These are phyloP conservation scores for Lecanicillium sp. DNA, from an alignment of 2,329 filamentous ascomycete species.

Conservation along the genomic window DNA sequence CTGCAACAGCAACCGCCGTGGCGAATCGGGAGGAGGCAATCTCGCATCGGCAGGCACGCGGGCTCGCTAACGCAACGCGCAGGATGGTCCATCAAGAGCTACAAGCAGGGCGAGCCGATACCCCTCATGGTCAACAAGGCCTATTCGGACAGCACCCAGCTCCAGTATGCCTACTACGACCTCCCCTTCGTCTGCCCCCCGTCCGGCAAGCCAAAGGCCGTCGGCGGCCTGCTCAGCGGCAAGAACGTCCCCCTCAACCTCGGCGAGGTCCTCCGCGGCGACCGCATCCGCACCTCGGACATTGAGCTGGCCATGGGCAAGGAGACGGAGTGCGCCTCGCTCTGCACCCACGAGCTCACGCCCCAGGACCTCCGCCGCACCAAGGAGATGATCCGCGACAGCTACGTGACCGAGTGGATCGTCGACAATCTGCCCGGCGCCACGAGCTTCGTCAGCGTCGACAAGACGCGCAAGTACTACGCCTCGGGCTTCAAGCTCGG, in stretches of 20 bases:
- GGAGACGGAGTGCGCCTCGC: slow-evolving; percentile 64
- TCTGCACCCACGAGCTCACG: slow-evolving; percentile 65
- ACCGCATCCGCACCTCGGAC: slow-evolving; percentile 78
- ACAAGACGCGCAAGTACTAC: slow-evolving; percentile 82
- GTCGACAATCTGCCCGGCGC: slow-evolving; percentile 86
- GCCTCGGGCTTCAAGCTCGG: slow-evolving; percentile 86
- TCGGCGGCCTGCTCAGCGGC: slow-evolving; percentile 65
- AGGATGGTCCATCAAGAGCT: slow-evolving; percentile 80
- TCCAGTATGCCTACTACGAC: slow-evolving; percentile 89
- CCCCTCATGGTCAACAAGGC: slow-evolving; percentile 89
- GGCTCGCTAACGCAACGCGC: slow-evolving; percentile 5
- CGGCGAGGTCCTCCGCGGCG: slow-evolving; percentile 79
- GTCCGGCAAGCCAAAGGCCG: slow-evolving; percentile 58
- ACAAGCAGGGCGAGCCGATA: slow-evolving; percentile 68
- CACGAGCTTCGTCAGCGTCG: slow-evolving; percentile 80
- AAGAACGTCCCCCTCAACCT: slow-evolving; percentile 76
- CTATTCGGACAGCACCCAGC: slow-evolving; percentile 80
- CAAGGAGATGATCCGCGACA: slow-evolving; percentile 65
- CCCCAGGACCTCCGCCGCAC: slow-evolving; percentile 61
- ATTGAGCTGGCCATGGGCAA: slow-evolving; percentile 73
- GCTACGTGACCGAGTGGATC: slow-evolving; percentile 89
- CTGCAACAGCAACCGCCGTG: too few species aligned
- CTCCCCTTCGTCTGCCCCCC: slow-evolving; percentile 82
- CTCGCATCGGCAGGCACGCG: too few species aligned
- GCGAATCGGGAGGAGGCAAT: too few species aligned